Evolutionary conservation across 2,329 filamentous ascomycete genomes (phyloP).

Genomic region (Herpotrichia juniperi): DNA sequence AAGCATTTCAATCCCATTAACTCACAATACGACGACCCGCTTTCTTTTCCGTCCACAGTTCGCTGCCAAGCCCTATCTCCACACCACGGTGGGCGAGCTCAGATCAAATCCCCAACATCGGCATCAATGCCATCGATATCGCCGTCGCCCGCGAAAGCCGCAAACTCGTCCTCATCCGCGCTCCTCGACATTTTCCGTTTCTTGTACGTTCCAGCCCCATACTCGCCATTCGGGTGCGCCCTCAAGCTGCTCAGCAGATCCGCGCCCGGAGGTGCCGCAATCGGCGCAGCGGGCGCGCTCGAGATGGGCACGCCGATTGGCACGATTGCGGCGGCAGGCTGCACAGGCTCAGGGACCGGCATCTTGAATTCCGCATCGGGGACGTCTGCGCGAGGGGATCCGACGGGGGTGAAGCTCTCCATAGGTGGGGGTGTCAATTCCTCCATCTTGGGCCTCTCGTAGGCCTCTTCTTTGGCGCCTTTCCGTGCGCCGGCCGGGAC

Average conservation of each 20-base stretch:
- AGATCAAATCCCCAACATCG: conserved; percentile 63
- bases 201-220: conserved; percentile 35
- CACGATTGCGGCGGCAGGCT: conserved; percentile 30
- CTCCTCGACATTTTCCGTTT: conserved; percentile 46
- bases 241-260: conserved; percentile 41
- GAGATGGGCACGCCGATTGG: conserved; percentile 24
- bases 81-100: too few species aligned
- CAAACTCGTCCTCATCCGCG: conserved; percentile 44
- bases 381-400: conserved; percentile 49
- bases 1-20: too few species aligned
- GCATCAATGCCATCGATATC: conserved; percentile 64
- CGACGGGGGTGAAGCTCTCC: conserved; percentile 60
- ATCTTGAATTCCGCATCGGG: conserved; percentile 36
- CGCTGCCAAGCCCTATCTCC: too few species aligned
- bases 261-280: conserved; percentile 29
- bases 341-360: conserved; percentile 29
- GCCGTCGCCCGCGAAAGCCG: conserved; percentile 52
- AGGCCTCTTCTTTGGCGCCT: conserved; percentile 27
- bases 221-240: conserved; percentile 26
- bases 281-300: conserved; percentile 23
- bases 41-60: too few species aligned
- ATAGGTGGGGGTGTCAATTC: conserved; percentile 81
- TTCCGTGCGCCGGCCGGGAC: conserved; percentile 16
- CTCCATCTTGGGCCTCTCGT: conserved; percentile 80
- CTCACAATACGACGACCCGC: too few species aligned